A percentile compares a stretch with the other conserved stretches of the same genome.
These are phyloP conservation scores for Primulina huaijiensis DNA, from an alignment of 257 asterid species.

Conservation along the genomic window DNA sequence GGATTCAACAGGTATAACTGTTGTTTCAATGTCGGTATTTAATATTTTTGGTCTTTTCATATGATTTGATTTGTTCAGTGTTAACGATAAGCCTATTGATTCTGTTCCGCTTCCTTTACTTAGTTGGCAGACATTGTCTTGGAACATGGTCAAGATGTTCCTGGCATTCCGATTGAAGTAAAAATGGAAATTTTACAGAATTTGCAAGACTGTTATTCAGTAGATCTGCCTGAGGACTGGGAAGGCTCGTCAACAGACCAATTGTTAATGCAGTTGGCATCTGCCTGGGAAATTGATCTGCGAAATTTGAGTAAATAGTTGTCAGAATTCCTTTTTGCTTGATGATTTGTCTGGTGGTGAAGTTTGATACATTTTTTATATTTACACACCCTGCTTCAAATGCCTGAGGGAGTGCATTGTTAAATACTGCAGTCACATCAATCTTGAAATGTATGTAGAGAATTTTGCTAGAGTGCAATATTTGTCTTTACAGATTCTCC, in stretches of 20 bases:
- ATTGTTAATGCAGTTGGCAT: constrained; percentile 67
- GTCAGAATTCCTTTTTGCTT: constrained; percentile 13
- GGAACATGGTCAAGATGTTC: constrained; percentile 70
- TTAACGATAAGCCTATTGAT: constrained; percentile 1
- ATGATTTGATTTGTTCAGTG: background rate
- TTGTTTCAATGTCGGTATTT: background rate
- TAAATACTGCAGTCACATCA: background rate
- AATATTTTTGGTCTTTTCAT: background rate
- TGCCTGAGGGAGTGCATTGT: background rate
- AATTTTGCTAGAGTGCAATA: background rate
- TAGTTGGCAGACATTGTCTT: constrained; percentile 74
- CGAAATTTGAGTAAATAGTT: constrained; percentile 60
- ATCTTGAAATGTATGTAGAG: constrained; percentile 2
- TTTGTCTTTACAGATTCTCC: background rate
- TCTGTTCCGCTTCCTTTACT: constrained; percentile 17
- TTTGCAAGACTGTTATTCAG: constrained; percentile 56
- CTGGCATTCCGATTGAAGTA: constrained; percentile 65
- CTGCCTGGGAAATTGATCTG: constrained; percentile 87
- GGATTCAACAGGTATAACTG: constrained; percentile 92
- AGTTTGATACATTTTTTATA: background rate
- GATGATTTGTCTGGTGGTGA: constrained; percentile 17
- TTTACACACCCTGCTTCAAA: background rate
- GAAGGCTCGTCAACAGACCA: constrained; percentile 86
- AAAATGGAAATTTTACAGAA: constrained; percentile 68
- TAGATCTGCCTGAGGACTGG: constrained; percentile 87